Base-by-base conservation (phyloP, 2,329 filamentous ascomycete species). In the Fusarium tanahbumbuense region DNA sequence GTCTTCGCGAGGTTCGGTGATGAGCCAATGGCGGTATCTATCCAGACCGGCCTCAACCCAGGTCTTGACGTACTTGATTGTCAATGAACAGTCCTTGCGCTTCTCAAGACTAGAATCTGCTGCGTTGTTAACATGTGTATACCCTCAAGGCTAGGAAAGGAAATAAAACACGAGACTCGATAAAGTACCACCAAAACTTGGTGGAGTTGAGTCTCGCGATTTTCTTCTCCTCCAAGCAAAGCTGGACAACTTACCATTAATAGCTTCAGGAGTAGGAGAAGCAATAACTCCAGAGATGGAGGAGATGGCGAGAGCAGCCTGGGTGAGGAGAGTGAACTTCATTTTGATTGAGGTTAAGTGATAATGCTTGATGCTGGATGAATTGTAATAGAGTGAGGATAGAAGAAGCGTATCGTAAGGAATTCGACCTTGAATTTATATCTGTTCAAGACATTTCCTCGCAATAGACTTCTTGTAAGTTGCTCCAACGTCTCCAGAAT, bases 11-110 rank as follows among this genome's bases (percentile, higher is more conserved):
- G 52, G 57, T 3, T 20, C 25, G 11, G 57, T 60, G 18, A 60
- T 41, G 2, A 60, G 57, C 57, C 57, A 60, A 3, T 41, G 37
- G 23, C 57, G 52, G 9, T 60, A 60, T 16, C 57, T 40, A 1
- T 60, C 57, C 25, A 60, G 0, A 8, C 52, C 57, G 6, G 2
- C 6, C 42, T 60, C 23, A 0, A 60, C 57, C 5, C 8, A 60
- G 18, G 9, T 7, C 18, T 23, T 48, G 2, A 6, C 23, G 13
- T 60, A 60, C 23, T 47, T 34, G 18, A 57, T 28, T 5, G 57
- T 57, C 32, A 57, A n/a, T 13, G 41, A 57, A 23, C 57, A 60
- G 3, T 56, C 56, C 7, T 2, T 16, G 3, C 52, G 57, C 16
- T 57, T 47, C 0, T 48, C 42, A 0, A 60, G 12, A 2, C 2